These are phyloP conservation scores for Starmera quercuum DNA, from an alignment of 805 yeast genomes.

Conservation along the genomic window DNA sequence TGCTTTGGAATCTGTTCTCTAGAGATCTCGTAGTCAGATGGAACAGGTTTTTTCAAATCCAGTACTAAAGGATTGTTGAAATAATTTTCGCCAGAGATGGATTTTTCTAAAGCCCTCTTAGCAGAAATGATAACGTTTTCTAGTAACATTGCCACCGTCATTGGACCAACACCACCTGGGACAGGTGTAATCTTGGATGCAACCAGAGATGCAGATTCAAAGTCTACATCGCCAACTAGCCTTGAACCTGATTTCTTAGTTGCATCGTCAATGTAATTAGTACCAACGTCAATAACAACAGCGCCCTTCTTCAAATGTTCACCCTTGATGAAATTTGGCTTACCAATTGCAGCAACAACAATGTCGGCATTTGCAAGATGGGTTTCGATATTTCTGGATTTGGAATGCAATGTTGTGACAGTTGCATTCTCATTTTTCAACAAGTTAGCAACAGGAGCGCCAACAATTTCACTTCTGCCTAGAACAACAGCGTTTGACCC, in stretches of 20 bases:
- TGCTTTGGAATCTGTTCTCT: slow-evolving; percentile 84
- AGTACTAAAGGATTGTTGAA: slow-evolving; percentile 50
- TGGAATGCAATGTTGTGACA: slow-evolving; percentile 80
- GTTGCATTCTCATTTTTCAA: slow-evolving; percentile 72
- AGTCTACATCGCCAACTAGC: slow-evolving; percentile 95
- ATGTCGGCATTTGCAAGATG: slow-evolving; percentile 70
- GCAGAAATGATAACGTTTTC: slow-evolving; percentile 81
- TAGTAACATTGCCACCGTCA: slow-evolving; percentile 96
- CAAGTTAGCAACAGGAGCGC: slow-evolving; percentile 84
- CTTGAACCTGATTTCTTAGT: slow-evolving; percentile 69
- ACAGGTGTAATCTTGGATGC: slow-evolving; percentile 86
- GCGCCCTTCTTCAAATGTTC: slow-evolving; percentile 84
- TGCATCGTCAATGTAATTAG: slow-evolving; percentile 76
- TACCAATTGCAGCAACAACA: slow-evolving; percentile 88
- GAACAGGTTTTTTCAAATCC: slow-evolving; percentile 58
- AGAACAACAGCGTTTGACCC: slow-evolving; percentile 87
- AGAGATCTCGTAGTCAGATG: slow-evolving; percentile 86
- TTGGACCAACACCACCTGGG: slow-evolving; percentile 99
- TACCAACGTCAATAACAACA: slow-evolving; percentile 91
- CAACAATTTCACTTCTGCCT: slow-evolving; percentile 95
- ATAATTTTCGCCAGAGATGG: slow-evolving; percentile 36
- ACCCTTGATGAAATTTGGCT: slow-evolving; percentile 75
- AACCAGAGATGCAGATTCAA: slow-evolving; percentile 48
- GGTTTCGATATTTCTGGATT: slow-evolving; percentile 52
- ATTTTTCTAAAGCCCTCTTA: slow-evolving; percentile 37